phyloP scores from a whole-genome alignment of 257 asterid genomes.

The Pogostemon cablin region DNA sequence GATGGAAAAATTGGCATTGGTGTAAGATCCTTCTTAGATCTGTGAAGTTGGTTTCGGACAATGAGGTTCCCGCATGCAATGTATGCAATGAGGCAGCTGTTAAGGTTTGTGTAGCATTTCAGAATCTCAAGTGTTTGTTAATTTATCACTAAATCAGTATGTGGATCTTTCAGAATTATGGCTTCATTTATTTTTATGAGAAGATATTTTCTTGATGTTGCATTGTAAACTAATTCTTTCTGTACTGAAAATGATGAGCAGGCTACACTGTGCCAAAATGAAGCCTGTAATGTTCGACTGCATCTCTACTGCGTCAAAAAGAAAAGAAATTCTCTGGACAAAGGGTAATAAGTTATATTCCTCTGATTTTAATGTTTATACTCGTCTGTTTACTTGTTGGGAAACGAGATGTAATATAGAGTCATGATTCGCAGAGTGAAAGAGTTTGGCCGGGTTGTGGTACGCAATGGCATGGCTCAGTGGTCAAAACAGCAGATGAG shows the following conservation, averaged over 20 bases:
- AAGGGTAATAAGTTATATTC: conserved; percentile 47
- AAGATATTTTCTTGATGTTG: conserved; percentile 18
- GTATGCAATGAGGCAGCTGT: conserved; percentile 96
- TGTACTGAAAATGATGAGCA: conserved; percentile 35
- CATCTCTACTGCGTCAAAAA: conserved; percentile 76
- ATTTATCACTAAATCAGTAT: neutral
- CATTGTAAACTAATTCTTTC: conserved; percentile 16
- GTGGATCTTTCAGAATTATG: neutral
- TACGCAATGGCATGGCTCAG: conserved; percentile 51
- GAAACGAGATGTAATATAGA: neutral
- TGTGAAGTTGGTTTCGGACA: conserved; percentile 87
- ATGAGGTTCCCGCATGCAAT: conserved; percentile 79
- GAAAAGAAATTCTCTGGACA: conserved; percentile 64
- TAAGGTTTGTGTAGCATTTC: too few relatives aligned
- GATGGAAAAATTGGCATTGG: conserved; percentile 81
- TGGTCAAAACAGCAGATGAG: conserved; percentile 47
- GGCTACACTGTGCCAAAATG: conserved; percentile 73
- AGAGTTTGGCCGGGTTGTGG: conserved; percentile 76
- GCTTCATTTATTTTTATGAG: conserved; percentile 2
- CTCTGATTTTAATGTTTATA: neutral
- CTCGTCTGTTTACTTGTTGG: neutral
- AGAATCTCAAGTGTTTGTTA: neutral
- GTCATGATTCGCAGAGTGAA: conserved; percentile 44
- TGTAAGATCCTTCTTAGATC: conserved; percentile 86
- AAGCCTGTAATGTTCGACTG: conserved; percentile 66